Evolutionary conservation across 2,329 filamentous ascomycete species (phyloP), one percentile per base, ranked within the genome.

Genomic region (Stromatinia cepivora): DNA sequence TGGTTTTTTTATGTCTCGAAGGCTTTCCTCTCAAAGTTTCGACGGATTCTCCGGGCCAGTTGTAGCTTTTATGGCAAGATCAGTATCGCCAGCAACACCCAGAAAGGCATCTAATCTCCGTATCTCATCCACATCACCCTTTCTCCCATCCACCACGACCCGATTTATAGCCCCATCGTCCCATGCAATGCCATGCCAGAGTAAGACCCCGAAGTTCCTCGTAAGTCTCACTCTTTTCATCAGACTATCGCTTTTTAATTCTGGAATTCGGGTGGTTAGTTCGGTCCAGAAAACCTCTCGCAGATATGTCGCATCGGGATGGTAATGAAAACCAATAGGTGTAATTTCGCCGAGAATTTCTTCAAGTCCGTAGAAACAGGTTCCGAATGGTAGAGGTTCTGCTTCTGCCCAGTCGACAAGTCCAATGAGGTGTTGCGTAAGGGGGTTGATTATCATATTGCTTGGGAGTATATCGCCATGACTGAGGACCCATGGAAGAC

Each of bases 371-470:
- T 89, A 90, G 56, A 89, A 76, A 36, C 84, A 84, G 4, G 85
- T 80, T 0, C 88, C 88, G 72, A 88, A 87, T 0, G 87, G 87
- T 11, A 89, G 76, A 70, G 80, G 83, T 75, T 90, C 87, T 0
- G 84, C 86, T 75, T 90, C 88, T 0, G 86, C 86, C 88, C 88
- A 90, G 74, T 90, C 88, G 0, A 90, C 81, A 0, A 90, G 70
- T 1, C 87, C 88, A 0, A 75, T 80, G 10, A 90, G 75, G 3
- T 73, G 67, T 66, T 84, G 85, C 0, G 81, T 81, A 1, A 77
- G 68, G 0, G 78, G 73, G 66, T 83, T 78, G 0, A 88, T 80
- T 74, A 89, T 81, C 56, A 90, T 82, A 70, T 90, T 90, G 2
- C 81, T 81, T 0, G 86, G 81, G 0, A 87, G 78, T 7, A 90